phyloP scores from a whole-genome alignment of 2,329 filamentous ascomycete genomes.

The Aspergillus tubingensis region DNA sequence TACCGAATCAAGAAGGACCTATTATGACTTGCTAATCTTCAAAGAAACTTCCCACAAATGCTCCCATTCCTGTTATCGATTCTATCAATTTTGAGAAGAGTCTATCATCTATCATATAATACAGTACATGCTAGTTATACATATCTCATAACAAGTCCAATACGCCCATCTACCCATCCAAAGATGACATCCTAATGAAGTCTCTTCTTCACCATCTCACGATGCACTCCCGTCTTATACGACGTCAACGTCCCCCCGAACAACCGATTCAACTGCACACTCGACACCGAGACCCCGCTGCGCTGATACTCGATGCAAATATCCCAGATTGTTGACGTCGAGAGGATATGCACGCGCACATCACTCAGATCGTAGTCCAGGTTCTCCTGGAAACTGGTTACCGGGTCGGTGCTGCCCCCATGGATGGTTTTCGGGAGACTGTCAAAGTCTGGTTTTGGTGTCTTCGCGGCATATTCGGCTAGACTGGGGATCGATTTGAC shows the following conservation, averaged over 20 bases:
- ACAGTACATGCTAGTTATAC: background rate
- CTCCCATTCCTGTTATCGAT: too few species aligned
- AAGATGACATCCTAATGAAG: background rate
- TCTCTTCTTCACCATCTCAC: background rate
- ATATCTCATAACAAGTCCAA: background rate
- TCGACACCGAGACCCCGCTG: slow-evolving; percentile 26
- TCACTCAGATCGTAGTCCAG: slow-evolving; percentile 38
- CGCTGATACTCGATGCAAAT: slow-evolving; percentile 41
- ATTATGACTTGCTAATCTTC: too few species aligned
- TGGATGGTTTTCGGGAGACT: slow-evolving; percentile 23
- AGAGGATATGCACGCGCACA: slow-evolving; percentile 33
- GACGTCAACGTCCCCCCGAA: slow-evolving; percentile 35
- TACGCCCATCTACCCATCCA: background rate
- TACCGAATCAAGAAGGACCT: too few species aligned
- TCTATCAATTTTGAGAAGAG: background rate
- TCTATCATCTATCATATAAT: background rate
- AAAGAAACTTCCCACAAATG: too few species aligned
- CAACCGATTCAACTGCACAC: slow-evolving; percentile 27
- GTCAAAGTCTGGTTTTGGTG: slow-evolving; percentile 29
- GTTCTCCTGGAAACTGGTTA: slow-evolving; percentile 29
- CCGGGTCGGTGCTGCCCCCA: slow-evolving; percentile 21
- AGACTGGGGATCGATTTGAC: slow-evolving; percentile 38
- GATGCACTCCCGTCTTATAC: slow-evolving; percentile 24
- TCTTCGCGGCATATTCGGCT: slow-evolving; percentile 29
- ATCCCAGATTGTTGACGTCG: slow-evolving; percentile 35